Evolutionary conservation across 495 filamentous ascomycete genomes (phyloP), one percentile per base, ranked within the genome.

Genomic region (Lasiosphaeriaceae sp.): DNA sequence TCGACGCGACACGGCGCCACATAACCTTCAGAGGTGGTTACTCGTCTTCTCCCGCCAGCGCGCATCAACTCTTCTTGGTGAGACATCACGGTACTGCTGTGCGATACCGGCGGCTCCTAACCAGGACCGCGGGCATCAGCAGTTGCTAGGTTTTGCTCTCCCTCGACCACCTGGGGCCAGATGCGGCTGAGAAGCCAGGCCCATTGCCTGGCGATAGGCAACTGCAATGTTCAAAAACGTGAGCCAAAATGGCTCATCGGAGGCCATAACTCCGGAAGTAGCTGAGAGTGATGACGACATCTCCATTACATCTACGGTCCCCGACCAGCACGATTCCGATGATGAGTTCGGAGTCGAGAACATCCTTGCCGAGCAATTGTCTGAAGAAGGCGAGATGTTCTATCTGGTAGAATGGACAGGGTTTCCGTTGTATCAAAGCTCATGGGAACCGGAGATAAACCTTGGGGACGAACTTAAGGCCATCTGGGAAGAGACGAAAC

Each of bases 361-460:
- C n/a, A 68, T 85, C 45, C 58, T 80, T 14, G 80, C 81, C 11
- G 82, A 90, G 61, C 66, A 71, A 11, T 59, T 37, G 2, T 57
- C 51, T 0, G 72, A 81, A 8, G 12, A 26, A 8, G 72, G 67
- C 9, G 60, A 66, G 21, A 71, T 60, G 56, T 57, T 67, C 22
- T 91, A 86, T 62, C 74, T 91, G 2, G 79, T 90, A 31, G 77
- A 81, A 57, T 92, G 89, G 89, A 75, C 75, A 22, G 78, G 74
- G n/a, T 92, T 88, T 56, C 69, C 74, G 1, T 47, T 83, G 9
- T 57, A 82, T 12, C 65, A 83, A 47, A 73, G 79, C 50, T 84
- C 80, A 2, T 92, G 87, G 88, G 86, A 90, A 57, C 82, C 86
- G 0, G 64, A 64, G n/a, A 66, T 77, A 0, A 69, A 77, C 46